Conservation (phyloP, 1,284 basidiomycete species). For the Earliella scabrosa region DNA sequence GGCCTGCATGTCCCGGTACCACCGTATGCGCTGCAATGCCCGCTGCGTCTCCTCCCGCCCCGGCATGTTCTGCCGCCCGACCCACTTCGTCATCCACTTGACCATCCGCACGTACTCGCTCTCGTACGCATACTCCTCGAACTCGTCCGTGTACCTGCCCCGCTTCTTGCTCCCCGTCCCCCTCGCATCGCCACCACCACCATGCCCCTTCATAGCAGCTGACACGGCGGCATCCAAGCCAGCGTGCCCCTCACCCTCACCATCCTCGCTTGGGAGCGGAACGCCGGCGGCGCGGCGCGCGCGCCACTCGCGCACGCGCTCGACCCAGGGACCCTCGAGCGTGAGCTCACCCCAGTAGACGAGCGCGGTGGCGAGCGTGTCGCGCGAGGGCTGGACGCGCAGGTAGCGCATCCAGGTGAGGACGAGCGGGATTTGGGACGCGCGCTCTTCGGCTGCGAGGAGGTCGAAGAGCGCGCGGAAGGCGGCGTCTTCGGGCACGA, state of each 20-base stretch:
- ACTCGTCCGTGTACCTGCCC: conserved; percentile 16
- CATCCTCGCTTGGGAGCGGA: no score
- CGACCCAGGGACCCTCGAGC: conserved; percentile 60
- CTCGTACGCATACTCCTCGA: conserved; percentile 34
- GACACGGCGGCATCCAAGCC: no score
- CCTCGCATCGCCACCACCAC: neutral
- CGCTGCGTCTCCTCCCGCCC: conserved; percentile 36
- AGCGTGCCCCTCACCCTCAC: neutral
- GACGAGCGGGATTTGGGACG: conserved; percentile 67
- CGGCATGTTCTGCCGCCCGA: conserved; percentile 57
- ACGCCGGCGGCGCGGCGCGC: neutral
- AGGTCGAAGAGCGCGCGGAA: conserved; percentile 71
- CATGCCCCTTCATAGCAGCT: no score
- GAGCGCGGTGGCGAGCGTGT: conserved; percentile 66
- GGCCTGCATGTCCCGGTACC: conserved; percentile 17
- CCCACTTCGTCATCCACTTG: conserved; percentile 72
- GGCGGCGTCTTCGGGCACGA: conserved; percentile 52
- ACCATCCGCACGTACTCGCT: conserved; percentile 56
- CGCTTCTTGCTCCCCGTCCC: neutral
- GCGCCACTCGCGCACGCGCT: conserved; percentile 25
- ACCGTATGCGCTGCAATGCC: conserved; percentile 19
- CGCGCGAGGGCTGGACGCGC: conserved; percentile 51
- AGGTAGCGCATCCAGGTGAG: conserved; percentile 81
- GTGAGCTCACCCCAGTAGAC: conserved; percentile 76
- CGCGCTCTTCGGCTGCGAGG: conserved; percentile 54